Evolutionary conservation across 306 rosid genomes (phyloP).

Genomic region (Medicago ruthenica): DNA sequence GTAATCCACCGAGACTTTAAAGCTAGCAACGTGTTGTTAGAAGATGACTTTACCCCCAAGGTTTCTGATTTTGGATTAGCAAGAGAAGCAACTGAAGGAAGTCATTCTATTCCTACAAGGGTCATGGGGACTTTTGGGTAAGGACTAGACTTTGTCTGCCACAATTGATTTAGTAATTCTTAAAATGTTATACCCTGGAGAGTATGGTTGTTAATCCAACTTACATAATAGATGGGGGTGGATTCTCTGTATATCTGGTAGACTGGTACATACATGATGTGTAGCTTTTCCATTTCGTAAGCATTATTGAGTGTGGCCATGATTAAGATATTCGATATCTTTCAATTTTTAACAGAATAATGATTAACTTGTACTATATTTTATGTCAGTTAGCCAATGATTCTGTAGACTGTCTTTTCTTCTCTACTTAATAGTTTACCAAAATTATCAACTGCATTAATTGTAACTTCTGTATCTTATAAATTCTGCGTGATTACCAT

Average conservation of each 20-base stretch:
- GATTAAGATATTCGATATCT: not conserved
- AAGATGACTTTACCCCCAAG: constrained; percentile 92
- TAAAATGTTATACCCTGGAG: constrained; percentile 14
- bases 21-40: constrained; percentile 89
- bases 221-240: not conserved
- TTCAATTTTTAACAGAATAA: not conserved
- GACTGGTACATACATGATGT: not conserved
- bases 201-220: constrained; percentile 3
- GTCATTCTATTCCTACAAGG: constrained; percentile 79
- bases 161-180: constrained; percentile 29
- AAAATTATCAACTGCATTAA: constrained; percentile 21
- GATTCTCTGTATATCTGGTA: not conserved
- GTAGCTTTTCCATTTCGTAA: constrained; percentile 12
- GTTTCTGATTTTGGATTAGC: constrained; percentile 99
- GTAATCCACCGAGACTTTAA: constrained; percentile 97
- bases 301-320: constrained; percentile 22
- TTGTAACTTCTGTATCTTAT: constrained; percentile 13
- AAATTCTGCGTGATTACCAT: constrained; percentile 4
- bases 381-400: not conserved
- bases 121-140: constrained; percentile 99
- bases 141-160: constrained; percentile 23
- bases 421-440: constrained; percentile 13
- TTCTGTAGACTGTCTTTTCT: constrained; percentile 17
- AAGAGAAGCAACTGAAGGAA: constrained; percentile 97
- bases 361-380: not conserved